These are phyloP conservation scores for Scleroderma bovista DNA, from an alignment of 768 basidiomycete genomes.

Conservation along the genomic window DNA sequence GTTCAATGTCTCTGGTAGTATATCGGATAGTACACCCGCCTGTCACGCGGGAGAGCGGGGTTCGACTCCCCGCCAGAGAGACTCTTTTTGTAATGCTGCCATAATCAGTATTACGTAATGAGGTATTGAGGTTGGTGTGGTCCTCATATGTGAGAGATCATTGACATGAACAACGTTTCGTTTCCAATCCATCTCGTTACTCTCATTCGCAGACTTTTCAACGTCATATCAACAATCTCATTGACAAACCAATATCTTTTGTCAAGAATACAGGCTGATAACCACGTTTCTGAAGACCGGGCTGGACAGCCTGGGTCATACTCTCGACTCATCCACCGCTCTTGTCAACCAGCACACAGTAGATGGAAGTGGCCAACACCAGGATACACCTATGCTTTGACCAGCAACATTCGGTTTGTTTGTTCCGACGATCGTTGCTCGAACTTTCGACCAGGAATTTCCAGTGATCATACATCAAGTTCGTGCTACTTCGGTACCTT, in stretches of 20 bases:
- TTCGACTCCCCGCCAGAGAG: constrained; percentile 46
- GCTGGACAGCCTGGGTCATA: background rate
- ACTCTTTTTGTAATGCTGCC: background rate
- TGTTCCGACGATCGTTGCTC: background rate
- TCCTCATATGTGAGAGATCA: background rate
- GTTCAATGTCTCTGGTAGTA: constrained; percentile 36
- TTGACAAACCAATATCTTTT: constrained; percentile 60
- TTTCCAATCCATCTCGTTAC: constrained; percentile 56
- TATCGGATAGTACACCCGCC: constrained; percentile 50
- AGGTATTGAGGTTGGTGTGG: background rate
- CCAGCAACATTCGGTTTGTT: background rate
- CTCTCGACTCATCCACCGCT: background rate
- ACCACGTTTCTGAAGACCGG: background rate
- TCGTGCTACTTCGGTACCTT: background rate
- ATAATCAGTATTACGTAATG: background rate
- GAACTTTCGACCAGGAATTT: background rate
- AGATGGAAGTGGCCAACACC: constrained; percentile 15
- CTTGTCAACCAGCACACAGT: background rate
- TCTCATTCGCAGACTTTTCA: constrained; percentile 60
- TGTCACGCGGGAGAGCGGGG: constrained; percentile 44
- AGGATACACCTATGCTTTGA: constrained; percentile 2
- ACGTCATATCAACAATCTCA: constrained; percentile 64
- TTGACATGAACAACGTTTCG: constrained; percentile 38
- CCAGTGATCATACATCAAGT: background rate
- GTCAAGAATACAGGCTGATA: constrained; percentile 17